Evolutionary conservation across 2,329 filamentous ascomycete genomes (phyloP), one percentile per base, ranked within the genome.

Genomic region (Mollisiaceae sp.): DNA sequence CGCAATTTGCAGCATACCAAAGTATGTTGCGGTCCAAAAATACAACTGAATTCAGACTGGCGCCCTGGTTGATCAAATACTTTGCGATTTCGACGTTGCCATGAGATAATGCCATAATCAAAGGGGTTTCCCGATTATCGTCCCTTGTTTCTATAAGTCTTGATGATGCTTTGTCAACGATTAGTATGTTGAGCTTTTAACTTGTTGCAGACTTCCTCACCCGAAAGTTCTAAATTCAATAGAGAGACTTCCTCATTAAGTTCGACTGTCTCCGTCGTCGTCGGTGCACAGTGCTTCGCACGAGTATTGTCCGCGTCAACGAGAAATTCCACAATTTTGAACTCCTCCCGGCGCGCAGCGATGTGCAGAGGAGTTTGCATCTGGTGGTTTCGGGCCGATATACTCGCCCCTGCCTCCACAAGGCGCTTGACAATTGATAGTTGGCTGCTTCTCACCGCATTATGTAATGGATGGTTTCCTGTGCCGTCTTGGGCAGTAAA

Each of bases 21-120:
- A 63, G 6, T 4, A 45, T 15, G 56, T 56, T 55, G 15, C 20
- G 35, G 27, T 38, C 60, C 20, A 18, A 52, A 8, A 36, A 8
- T 12, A 43, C 47, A 2, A 12, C 27, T 20, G 43, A 60, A 18
- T 47, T 11, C 6, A 66, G 15, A 24, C 63, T 27, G 12, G 60
- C 60, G n/a, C 64, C 64, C 35, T 62, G 18, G 22, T 56, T 18
- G n/a, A 66, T 39, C 24, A 66, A 57, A n/a, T 24, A 63, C n/a
- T 57, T 55, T 15, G 60, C 60, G 1, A 60, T 39, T 45, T 47
- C 47, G 1, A 47, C 11, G 18, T 50, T 11, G 8, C 62, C 39
- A 41, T 15, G 39, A 15, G 35, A 43, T 5, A 66, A 39, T 2
- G 60, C 56, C 8, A 32, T 15, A 2, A 66, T 56, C 4, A 66